A percentile compares a stretch with the other conserved stretches of the same genome.
Evolutionary conservation across 352 stramenopile species (phyloP).

Genomic region (Phytopythium chamaehyphon): DNA sequence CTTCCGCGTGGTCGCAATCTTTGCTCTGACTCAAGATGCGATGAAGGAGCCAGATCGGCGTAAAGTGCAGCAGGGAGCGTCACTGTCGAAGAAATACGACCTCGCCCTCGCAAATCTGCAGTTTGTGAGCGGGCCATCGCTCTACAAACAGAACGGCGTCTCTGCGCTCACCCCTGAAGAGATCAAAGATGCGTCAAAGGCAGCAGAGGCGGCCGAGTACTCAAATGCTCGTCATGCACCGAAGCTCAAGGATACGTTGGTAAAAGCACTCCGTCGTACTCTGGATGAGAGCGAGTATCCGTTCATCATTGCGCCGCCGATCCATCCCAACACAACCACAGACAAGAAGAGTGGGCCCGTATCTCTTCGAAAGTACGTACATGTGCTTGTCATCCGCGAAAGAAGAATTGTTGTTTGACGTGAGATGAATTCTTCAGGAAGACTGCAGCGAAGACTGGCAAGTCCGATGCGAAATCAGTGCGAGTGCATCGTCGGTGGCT

Average conservation of each 20-base stretch:
- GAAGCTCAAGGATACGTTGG: constrained; percentile 58
- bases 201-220: constrained; percentile 62
- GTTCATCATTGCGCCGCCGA: constrained; percentile 77
- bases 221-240: constrained; percentile 78
- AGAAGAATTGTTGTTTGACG: not conserved
- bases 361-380: constrained; percentile 70
- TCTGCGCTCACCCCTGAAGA: constrained; percentile 49
- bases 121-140: constrained; percentile 33
- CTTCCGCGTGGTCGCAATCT: constrained; percentile 91
- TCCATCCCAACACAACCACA: constrained; percentile 25
- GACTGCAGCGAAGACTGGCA: constrained; percentile 24
- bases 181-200: constrained; percentile 63
- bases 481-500: not conserved
- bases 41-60: constrained; percentile 86
- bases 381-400: not conserved
- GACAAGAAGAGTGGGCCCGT: constrained; percentile 61
- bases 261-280: constrained; percentile 55
- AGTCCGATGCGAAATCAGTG: constrained; percentile 18
- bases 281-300: constrained; percentile 70
- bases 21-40: constrained; percentile 90
- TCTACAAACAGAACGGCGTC: constrained; percentile 74
- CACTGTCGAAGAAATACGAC: constrained; percentile 69
- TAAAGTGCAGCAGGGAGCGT: constrained; percentile 82
- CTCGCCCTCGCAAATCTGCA: constrained; percentile 63
- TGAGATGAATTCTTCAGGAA: constrained; percentile 23